Percentiles rank a stretch among this genome's conserved stretches.
Conservation (phyloP, 805 yeast genomes). For the Spathaspora sp. region DNA sequence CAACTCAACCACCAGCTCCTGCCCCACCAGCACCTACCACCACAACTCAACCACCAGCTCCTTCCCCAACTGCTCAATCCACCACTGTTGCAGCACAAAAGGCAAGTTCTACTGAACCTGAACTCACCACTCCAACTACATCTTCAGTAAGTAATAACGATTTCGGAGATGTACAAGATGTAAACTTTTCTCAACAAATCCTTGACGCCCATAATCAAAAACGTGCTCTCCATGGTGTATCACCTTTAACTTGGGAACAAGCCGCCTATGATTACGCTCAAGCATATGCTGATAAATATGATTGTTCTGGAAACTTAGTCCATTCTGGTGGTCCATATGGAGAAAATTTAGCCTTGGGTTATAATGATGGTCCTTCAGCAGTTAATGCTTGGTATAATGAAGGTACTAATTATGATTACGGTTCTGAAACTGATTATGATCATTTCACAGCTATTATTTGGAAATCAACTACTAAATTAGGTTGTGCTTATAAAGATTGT, state of each 20-base stretch:
- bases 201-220: constrained; percentile 35
- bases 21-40: too few relatives aligned
- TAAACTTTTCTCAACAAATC: constrained; percentile 33
- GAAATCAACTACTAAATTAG: constrained; percentile 54
- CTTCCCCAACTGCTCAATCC: too few relatives aligned
- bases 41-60: too few relatives aligned
- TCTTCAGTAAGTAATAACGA: too few relatives aligned
- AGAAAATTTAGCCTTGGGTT: constrained; percentile 74
- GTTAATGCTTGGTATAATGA: constrained; percentile 77
- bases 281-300: constrained; percentile 49
- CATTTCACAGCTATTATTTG: constrained; percentile 80
- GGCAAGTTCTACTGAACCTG: too few relatives aligned
- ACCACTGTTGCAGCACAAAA: too few relatives aligned
- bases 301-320: constrained; percentile 58
- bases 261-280: constrained; percentile 32
- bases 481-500: constrained; percentile 69
- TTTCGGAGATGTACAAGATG: not conserved
- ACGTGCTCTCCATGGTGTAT: constrained; percentile 33
- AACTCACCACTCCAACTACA: too few relatives aligned
- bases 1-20: too few relatives aligned
- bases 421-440: constrained; percentile 41
- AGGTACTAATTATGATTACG: constrained; percentile 43
- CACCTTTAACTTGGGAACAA: constrained; percentile 28
- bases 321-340: constrained; percentile 71
- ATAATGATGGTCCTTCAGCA: constrained; percentile 49